Evolutionary conservation across 768 basidiomycete genomes (phyloP).

Genomic region (Tylopilus felleus): DNA sequence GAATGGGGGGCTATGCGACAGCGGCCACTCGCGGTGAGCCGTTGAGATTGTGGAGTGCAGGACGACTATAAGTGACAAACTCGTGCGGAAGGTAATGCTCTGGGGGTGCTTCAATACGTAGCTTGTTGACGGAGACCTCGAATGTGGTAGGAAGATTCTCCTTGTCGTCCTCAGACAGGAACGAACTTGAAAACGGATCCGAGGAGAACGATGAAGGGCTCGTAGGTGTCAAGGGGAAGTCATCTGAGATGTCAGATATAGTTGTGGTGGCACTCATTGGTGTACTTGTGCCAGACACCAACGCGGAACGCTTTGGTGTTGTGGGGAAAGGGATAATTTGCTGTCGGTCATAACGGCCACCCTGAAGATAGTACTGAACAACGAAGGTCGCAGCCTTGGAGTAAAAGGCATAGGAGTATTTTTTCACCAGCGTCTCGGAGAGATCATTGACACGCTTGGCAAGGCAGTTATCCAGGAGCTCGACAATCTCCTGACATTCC

Average conservation of each 20-base stretch:
- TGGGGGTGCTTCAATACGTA: conserved; percentile 60
- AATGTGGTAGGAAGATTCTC: conserved; percentile 73
- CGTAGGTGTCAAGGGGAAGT: conserved; percentile 80
- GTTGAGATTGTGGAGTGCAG: conserved; percentile 76
- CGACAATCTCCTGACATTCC: conserved; percentile 79
- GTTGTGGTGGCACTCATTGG: conserved; percentile 74
- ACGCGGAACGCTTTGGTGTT: conserved; percentile 46
- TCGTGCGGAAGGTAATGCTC: conserved; percentile 81
- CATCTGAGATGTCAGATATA: conserved; percentile 73
- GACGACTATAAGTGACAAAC: conserved; percentile 75
- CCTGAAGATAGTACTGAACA: conserved; percentile 90
- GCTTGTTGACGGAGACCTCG: conserved; percentile 72
- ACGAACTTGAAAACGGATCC: conserved; percentile 53
- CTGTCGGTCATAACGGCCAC: conserved; percentile 65
- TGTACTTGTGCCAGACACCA: conserved; percentile 56
- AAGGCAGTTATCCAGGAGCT: conserved; percentile 81
- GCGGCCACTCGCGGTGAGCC: conserved; percentile 51
- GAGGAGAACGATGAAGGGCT: conserved; percentile 52
- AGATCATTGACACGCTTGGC: conserved; percentile 87
- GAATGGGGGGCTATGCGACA: conserved; percentile 52
- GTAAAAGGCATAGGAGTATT: conserved; percentile 97
- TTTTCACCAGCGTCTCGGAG: conserved; percentile 95
- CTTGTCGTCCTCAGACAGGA: conserved; percentile 69
- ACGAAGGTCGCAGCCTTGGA: conserved; percentile 93
- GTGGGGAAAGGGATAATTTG: conserved; percentile 52